phyloP scores from a whole-genome alignment of 352 stramenopile species.

The Detonula confervacea region DNA sequence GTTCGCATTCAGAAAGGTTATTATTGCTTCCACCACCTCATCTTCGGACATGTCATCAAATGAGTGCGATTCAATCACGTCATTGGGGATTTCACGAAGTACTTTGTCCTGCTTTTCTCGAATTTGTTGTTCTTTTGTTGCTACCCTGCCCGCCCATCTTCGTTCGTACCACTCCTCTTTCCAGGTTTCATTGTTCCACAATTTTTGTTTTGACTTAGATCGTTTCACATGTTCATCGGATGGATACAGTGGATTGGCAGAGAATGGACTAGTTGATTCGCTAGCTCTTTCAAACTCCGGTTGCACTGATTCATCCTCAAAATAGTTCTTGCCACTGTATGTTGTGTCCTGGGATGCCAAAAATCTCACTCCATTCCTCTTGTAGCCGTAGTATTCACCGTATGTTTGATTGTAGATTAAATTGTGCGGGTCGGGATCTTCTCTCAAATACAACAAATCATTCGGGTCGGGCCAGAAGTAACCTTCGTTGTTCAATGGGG shows the following conservation, averaged over 20 bases:
- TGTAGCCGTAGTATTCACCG: constrained; percentile 32
- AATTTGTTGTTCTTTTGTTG: constrained; percentile 20
- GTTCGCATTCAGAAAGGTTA: constrained; percentile 42
- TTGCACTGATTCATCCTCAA: constrained; percentile 8
- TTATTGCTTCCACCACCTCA: constrained; percentile 42
- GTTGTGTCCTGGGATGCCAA: constrained; percentile 12
- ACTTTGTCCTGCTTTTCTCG: constrained; percentile 38
- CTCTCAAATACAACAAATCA: constrained; percentile 57
- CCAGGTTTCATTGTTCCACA: constrained; percentile 60
- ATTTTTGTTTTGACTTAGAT: constrained; percentile 33
- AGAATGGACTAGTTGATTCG: constrained; percentile 50
- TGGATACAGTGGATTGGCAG: constrained; percentile 39
- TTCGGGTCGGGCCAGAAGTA: constrained; percentile 58
- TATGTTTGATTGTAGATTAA: constrained; percentile 42
- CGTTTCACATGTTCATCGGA: constrained; percentile 48
- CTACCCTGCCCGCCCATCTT: constrained; percentile 43
- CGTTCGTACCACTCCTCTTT: constrained; percentile 55
- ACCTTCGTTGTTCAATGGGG: constrained; percentile 47
- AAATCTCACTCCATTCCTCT: constrained; percentile 29
- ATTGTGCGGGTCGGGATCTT: constrained; percentile 53
- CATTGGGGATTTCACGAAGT: constrained; percentile 37
- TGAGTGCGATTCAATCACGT: constrained; percentile 39
- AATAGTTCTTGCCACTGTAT: constrained; percentile 28
- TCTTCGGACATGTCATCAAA: constrained; percentile 51
- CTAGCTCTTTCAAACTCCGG: constrained; percentile 13